These are phyloP conservation scores for Coffea humblotiana DNA, from an alignment of 305 asterid species.

Conservation along the genomic window DNA sequence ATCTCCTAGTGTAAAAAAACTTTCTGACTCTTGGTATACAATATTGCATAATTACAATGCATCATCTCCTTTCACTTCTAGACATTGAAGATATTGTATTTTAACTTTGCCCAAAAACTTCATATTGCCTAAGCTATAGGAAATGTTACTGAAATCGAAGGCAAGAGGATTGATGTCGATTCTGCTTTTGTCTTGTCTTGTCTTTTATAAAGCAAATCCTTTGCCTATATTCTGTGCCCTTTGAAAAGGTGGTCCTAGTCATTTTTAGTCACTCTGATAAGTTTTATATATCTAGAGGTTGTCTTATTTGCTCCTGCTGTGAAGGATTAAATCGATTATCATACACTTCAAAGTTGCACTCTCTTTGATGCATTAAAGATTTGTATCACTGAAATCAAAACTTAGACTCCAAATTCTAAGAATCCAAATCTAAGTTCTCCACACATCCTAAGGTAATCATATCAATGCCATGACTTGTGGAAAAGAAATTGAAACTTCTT, in stretches of 20 bases:
- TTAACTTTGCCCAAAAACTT: conserved; percentile 1
- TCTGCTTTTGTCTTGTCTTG: not conserved
- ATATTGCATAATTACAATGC: not conserved
- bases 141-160: not conserved
- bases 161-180: not conserved
- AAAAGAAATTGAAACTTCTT: no score
- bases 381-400: no score
- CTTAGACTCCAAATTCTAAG: no score
- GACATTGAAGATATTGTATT: not conserved
- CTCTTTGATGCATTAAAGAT: no score
- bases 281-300: no score
- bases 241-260: not conserved
- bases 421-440: no score
- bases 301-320: no score
- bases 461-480: no score
- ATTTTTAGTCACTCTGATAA: not conserved
- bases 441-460: no score
- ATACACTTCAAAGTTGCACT: no score
- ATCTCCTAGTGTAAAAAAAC: not conserved
- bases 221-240: not conserved
- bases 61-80: not conserved
- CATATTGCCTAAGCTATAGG: not conserved
- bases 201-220: not conserved
- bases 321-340: no score
- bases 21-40: not conserved